These are phyloP conservation scores for Leishmania tarentolae DNA, from an alignment of 208 protist genomes.

Conservation along the genomic window DNA sequence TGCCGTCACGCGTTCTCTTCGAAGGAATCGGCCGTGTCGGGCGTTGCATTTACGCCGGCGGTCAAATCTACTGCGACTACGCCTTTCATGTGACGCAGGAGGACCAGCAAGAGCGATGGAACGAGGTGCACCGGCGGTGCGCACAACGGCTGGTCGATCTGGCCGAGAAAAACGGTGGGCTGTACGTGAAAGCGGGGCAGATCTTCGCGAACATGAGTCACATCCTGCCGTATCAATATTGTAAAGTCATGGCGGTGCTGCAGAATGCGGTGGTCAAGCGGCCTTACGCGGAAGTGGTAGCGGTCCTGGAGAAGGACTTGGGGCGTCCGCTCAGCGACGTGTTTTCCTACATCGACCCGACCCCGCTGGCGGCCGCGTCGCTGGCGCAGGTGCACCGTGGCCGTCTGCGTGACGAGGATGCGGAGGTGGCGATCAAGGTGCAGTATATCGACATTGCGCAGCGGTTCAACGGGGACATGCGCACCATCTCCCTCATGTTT, in stretches of 20 bases:
- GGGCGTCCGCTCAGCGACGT: constrained; percentile 47
- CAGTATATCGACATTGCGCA: constrained; percentile 90
- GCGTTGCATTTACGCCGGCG: constrained; percentile 73
- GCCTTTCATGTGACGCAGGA: constrained; percentile 43
- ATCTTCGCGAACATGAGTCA: constrained; percentile 94
- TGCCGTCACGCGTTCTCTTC: constrained; percentile 73
- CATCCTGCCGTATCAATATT: constrained; percentile 92
- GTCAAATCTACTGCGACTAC: constrained; percentile 77
- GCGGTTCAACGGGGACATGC: constrained; percentile 90
- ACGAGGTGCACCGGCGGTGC: constrained; percentile 75
- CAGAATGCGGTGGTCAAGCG: constrained; percentile 80
- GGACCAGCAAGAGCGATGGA: constrained; percentile 66
- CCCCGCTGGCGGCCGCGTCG: constrained; percentile 86
- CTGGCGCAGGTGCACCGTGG: constrained; percentile 91
- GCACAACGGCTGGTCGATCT: constrained; percentile 76
- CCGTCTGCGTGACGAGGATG: constrained; percentile 50
- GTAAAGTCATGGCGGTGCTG: constrained; percentile 72
- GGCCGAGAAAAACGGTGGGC: constrained; percentile 87
- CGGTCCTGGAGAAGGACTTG: constrained; percentile 77
- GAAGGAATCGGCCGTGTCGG: constrained; percentile 80
- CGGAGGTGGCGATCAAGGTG: constrained; percentile 95
- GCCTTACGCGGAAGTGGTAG: constrained; percentile 76
- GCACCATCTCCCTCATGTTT: constrained; percentile 82
- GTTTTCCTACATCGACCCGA: constrained; percentile 69
- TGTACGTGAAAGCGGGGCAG: constrained; percentile 96